Evolutionary conservation across 805 yeast species (phyloP).

Genomic region (Debaryomyces tyrocola): DNA sequence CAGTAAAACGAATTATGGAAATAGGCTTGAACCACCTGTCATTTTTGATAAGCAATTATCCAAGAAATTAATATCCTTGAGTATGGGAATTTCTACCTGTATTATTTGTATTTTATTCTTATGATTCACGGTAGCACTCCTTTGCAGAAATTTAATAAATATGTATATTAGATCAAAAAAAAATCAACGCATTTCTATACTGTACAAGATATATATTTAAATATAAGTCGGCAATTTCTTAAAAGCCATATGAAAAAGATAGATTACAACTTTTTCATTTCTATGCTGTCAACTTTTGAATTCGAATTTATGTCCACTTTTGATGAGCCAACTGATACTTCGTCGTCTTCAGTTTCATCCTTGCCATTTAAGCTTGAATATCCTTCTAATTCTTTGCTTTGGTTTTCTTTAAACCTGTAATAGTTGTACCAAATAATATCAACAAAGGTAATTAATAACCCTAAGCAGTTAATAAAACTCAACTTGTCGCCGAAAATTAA

Average conservation of each 20-base stretch:
- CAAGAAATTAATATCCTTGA: neutral
- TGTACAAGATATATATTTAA: neutral
- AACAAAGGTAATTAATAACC: slow-evolving; percentile 68
- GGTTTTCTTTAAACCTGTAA: slow-evolving; percentile 44
- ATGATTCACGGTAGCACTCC: neutral
- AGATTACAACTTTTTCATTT: slow-evolving; percentile 1
- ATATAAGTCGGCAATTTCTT: neutral
- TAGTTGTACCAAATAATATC: slow-evolving; percentile 86
- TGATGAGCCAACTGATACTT: neutral
- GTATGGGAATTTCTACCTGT: neutral
- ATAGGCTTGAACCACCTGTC: neutral
- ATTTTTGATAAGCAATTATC: neutral
- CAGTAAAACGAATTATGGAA: neutral
- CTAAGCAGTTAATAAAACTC: slow-evolving; percentile 65
- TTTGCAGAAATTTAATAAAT: neutral
- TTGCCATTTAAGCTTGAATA: neutral
- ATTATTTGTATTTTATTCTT: neutral
- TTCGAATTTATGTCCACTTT: neutral
- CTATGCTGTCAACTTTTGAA: slow-evolving; percentile 1
- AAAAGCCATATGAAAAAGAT: neutral
- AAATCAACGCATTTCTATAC: neutral
- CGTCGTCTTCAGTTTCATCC: neutral
- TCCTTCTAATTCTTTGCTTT: neutral
- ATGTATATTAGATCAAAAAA: neutral
- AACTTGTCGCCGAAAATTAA: slow-evolving; percentile 74